Evolutionary conservation across 331 rosid species (phyloP).

Genomic region (Pyrus hybrid): DNA sequence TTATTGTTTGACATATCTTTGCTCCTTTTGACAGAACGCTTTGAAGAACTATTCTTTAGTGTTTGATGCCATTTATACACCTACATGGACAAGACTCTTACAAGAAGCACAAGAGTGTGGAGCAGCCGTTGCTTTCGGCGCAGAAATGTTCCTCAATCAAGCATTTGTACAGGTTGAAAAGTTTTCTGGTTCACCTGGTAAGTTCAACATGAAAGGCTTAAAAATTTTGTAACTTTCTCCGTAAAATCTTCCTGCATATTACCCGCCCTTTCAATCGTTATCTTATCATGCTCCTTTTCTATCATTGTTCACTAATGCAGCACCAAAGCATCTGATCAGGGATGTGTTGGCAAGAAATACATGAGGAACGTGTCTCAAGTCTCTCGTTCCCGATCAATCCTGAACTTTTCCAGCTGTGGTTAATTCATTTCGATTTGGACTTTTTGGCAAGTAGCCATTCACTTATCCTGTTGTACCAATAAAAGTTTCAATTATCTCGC

Average conservation of each 20-base stretch:
- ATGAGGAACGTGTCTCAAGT: not conserved
- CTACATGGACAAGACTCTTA: conserved; percentile 60
- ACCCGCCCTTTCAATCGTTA: not conserved
- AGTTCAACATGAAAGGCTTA: not conserved
- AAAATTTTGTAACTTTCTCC: not conserved
- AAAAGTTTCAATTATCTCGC: not conserved
- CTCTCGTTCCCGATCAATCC: not conserved
- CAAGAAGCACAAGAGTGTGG: conserved; percentile 59
- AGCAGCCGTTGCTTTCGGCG: conserved; percentile 41
- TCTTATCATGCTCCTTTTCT: not conserved
- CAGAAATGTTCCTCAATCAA: conserved; percentile 68
- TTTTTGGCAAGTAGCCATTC: not conserved
- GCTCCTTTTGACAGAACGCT: conserved; percentile 32
- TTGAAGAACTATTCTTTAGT: conserved; percentile 50
- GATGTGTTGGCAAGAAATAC: conserved; percentile 32
- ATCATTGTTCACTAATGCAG: conserved; percentile 19
- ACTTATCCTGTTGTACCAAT: conserved; percentile 3
- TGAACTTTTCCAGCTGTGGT: not conserved
- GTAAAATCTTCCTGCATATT: not conserved
- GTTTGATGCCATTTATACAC: conserved; percentile 64
- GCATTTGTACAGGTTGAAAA: conserved; percentile 56
- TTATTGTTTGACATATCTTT: not conserved
- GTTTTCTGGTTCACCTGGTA: conserved; percentile 59
- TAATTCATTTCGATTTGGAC: not conserved
- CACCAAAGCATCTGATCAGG: conserved; percentile 54